Evolutionary conservation across 2,329 filamentous ascomycete species (phyloP).

Genomic region (Cryphonectria japonica): DNA sequence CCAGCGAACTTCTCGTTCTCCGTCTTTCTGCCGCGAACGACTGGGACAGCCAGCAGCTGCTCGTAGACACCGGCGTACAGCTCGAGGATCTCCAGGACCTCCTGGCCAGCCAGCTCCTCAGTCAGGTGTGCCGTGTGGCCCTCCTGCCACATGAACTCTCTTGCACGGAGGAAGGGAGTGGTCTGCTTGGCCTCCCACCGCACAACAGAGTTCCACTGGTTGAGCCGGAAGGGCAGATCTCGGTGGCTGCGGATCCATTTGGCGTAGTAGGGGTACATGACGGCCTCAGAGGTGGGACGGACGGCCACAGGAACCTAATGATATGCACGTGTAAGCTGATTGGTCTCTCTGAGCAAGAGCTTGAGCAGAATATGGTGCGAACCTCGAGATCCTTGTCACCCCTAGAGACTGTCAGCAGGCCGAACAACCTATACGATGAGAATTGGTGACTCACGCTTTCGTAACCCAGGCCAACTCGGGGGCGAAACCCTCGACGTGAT

Average conservation of each 20-base stretch:
- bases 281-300: constrained; percentile 71
- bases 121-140: constrained; percentile 90
- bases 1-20: constrained; percentile 98
- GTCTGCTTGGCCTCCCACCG: constrained; percentile 97
- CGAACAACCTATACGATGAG: not conserved
- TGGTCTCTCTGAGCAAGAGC: not conserved
- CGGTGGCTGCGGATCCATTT: constrained; percentile 98
- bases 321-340: not conserved
- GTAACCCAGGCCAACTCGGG: constrained; percentile 91
- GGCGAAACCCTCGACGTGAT: constrained; percentile 98
- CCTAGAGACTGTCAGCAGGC: constrained; percentile 48
- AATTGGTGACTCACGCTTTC: constrained; percentile 65
- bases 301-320: constrained; percentile 64
- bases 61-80: constrained; percentile 92
- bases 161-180: constrained; percentile 82
- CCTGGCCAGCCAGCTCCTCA: constrained; percentile 76
- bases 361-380: not conserved
- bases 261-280: constrained; percentile 95
- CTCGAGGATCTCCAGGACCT: constrained; percentile 92
- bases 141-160: constrained; percentile 99
- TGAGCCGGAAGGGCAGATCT: constrained; percentile 89
- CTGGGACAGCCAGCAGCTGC: constrained; percentile 89
- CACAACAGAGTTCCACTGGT: constrained; percentile 95
- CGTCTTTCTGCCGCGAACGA: constrained; percentile 92
- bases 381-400: constrained; percentile 88